Base-by-base conservation (phyloP, 805 yeast species). In the Lipomyces yamanashiensis region DNA sequence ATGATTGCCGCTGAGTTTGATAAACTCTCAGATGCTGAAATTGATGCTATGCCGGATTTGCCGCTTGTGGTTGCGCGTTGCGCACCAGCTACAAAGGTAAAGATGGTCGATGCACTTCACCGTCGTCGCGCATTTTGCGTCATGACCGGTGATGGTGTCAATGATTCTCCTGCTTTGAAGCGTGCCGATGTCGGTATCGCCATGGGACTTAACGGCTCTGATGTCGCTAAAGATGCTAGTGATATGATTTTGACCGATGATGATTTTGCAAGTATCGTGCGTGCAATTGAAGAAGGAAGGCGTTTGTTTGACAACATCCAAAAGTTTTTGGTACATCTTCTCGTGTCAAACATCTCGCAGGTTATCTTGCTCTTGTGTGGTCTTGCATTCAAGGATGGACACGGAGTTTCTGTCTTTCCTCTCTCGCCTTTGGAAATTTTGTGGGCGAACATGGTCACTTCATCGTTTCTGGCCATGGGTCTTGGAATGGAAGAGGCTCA, bases 391-490 rank as follows among this genome's bases (percentile, higher is more conserved):
- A 82, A 83, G 67, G 95, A 87, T 72, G 70, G 74, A 0, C 77
- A 82, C 43, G 87, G 85, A 1, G 80, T 79, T 62, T 89, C 96
- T 4, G 96, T 91, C 6, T 90, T 91, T 79, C 93, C 95, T 53
- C 80, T 89, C 63, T 83, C 91, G 64, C 92, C 93, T 10, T 90
- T 88, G 61, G 91, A 88, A 76, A 91, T 87, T 7, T 78, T 88
- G 69, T 88, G 92, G 92, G 85, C 88, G 71, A 83, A 88, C 71
- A 90, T 88, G 73, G 83, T 87, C 48, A 88, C 93, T 1, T 86
- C 92, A 1, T 87, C 91, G 70, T 87, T 88, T 81, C 92, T 92
- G 52, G 92, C 92, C 28, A 87, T 88, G 91, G 92, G 93, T 41
- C 82, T 88, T 58, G 92, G 92, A 59, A 80, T 86, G 66, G 90